These are phyloP conservation scores for Colletotrichum neosansevieriae DNA, from an alignment of 2,329 filamentous ascomycete genomes.

Conservation along the genomic window DNA sequence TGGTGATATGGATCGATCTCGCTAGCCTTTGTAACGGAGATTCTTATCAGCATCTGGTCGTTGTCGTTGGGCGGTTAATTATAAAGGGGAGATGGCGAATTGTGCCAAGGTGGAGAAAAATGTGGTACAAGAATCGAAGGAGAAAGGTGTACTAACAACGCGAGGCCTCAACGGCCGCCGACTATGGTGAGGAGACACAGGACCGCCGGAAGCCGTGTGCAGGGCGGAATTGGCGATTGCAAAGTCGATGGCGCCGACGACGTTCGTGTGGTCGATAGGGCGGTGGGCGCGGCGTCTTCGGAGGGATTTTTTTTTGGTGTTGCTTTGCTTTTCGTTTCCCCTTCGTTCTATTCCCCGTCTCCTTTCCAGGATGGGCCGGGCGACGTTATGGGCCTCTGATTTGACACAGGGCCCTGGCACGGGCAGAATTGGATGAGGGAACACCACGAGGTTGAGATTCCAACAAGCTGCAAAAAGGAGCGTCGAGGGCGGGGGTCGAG, in stretches of 20 bases:
- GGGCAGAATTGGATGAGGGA: background rate
- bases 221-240: constrained; percentile 29
- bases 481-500: constrained; percentile 11
- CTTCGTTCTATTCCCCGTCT: constrained; percentile 38
- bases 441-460: background rate
- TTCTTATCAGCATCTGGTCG: constrained; percentile 34
- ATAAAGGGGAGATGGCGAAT: constrained; percentile 39
- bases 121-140: constrained; percentile 37
- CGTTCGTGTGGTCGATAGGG: constrained; percentile 1
- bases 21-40: constrained; percentile 47
- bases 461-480: constrained; percentile 28
- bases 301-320: constrained; percentile 28
- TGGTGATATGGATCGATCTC: constrained; percentile 49
- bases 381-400: constrained; percentile 39
- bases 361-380: constrained; percentile 37
- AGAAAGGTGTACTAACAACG: constrained; percentile 37
- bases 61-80: constrained; percentile 23
- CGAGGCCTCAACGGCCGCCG: constrained; percentile 43
- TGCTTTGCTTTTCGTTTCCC: constrained; percentile 39
- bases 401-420: constrained; percentile 35
- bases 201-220: constrained; percentile 17
- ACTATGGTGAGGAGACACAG: constrained; percentile 40
- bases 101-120: constrained; percentile 41
- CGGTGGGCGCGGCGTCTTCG: constrained; percentile 21
- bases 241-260: constrained; percentile 13